Base-by-base conservation (phyloP, 441 rosid genomes). In the Iberis amara region DNA sequence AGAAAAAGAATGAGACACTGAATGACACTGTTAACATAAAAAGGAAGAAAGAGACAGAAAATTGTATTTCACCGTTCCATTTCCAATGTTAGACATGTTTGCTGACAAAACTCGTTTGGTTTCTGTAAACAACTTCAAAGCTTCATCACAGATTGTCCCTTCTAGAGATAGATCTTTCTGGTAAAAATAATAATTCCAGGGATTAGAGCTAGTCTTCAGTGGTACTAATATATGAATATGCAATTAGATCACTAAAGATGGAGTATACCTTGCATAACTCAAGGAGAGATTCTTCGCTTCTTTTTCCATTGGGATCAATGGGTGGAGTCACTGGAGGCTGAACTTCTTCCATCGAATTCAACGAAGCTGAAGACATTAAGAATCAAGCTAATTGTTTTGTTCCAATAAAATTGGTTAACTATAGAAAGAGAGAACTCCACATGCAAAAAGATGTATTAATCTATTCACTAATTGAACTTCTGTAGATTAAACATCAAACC, bases 111-210 rank as follows among this genome's bases (percentile, higher is more conserved):
- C 75, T 47, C 82, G 81, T 57, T 76, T 83, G 21, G 96, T 87
- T 64, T 79, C 88, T 52, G 65, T 73, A 60, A 80, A 88, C 69
- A 87, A 78, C 78, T 74, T 73, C 68, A 73, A 50, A 8, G 72
- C 78, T 52, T 80, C 78, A 0, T 37, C 36, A 18, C 50, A 73
- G 11, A 67, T 57, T 11, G 51, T 70, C 75, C 79, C 95, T 3
- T 79, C 85, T 67, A 81, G 55, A 7, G 69, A 72, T 8, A 88
- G 70, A 24, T 36, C 84, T 64, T 70, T 79, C 96, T 91, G 80
- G 51, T 10, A 48, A 21, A 6, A 23, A 35, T n/a, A 7, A 23
- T 27, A 68, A 5, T 8, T 47, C 51, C 45, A 57, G 0, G 18
- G 28, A 40, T 33, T 36, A 42, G 54, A 45, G 9, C 36, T 26